phyloP scores from a whole-genome alignment of 2,329 filamentous ascomycete genomes.

The Trichoderma lentiforme region DNA sequence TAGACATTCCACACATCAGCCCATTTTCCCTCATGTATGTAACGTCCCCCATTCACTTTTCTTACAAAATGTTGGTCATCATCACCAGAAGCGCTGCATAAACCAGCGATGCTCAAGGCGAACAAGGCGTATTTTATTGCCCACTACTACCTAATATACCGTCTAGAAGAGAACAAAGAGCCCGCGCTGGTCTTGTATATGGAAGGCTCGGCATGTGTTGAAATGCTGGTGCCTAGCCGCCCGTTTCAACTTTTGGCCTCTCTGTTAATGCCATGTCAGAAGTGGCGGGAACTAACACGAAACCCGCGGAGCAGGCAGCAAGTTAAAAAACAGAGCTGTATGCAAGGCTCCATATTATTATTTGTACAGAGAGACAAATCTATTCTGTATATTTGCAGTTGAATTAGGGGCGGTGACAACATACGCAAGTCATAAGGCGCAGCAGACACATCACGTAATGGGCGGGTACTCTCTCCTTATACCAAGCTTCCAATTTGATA shows the following conservation, averaged over 20 bases:
- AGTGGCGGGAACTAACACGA: background rate
- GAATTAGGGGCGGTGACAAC: background rate
- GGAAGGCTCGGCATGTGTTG: background rate
- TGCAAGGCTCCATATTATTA: background rate
- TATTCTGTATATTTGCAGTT: background rate
- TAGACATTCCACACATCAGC: background rate
- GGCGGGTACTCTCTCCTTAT: background rate
- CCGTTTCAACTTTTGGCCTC: constrained; percentile 1
- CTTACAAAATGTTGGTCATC: constrained; percentile 17
- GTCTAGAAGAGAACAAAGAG: background rate
- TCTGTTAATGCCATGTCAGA: background rate
- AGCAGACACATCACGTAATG: background rate
- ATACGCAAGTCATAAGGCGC: background rate
- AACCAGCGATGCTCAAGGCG: background rate
- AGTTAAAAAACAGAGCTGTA: background rate
- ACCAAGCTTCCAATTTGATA: background rate
- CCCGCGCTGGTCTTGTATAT: background rate
- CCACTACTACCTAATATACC: background rate
- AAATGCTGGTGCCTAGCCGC: constrained; percentile 23
- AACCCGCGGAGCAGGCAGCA: constrained; percentile 15
- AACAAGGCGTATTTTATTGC: background rate
- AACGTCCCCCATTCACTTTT: background rate
- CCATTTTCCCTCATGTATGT: background rate
- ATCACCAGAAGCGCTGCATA: background rate
- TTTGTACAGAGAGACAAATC: background rate